phyloP scores from a whole-genome alignment of 768 basidiomycete species.

The Leccinum arenicola region DNA sequence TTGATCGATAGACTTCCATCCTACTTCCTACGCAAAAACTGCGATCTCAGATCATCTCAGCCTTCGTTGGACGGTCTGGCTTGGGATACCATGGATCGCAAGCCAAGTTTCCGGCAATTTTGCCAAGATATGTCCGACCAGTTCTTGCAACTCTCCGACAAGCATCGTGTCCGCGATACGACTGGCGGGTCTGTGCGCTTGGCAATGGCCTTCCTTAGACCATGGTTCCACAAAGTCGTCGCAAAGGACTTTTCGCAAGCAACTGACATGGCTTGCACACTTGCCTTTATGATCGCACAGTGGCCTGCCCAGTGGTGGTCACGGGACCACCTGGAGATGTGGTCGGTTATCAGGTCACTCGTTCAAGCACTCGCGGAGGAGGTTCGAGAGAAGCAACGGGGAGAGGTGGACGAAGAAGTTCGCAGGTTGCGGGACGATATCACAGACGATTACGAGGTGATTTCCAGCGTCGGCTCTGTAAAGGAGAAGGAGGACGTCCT shows the following conservation, averaged over 20 bases:
- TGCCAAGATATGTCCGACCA: conserved; percentile 65
- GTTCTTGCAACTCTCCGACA: conserved; percentile 54
- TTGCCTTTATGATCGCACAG: conserved; percentile 51
- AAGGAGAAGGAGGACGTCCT: conserved; percentile 14
- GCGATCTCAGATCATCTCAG: conserved; percentile 28
- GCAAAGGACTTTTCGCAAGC: conserved; percentile 38
- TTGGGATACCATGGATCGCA: conserved; percentile 60
- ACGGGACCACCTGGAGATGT: conserved; percentile 60
- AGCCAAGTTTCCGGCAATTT: conserved; percentile 64
- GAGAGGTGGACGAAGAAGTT: conserved; percentile 44
- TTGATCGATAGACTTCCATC: conserved; percentile 68
- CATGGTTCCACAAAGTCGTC: conserved; percentile 62
- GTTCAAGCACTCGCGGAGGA: conserved; percentile 64
- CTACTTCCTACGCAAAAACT: conserved; percentile 52
- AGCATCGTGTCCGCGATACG: conserved; percentile 60
- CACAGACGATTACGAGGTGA: conserved; percentile 39
- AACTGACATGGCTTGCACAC: conserved; percentile 36
- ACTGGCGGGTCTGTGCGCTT: conserved; percentile 67
- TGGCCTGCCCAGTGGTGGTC: conserved; percentile 74
- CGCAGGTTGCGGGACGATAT: conserved; percentile 48
- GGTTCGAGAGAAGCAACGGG: conserved; percentile 48
- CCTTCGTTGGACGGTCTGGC: conserved; percentile 37
- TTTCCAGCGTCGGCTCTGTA: conserved; percentile 20
- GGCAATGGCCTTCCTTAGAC: conserved; percentile 62
- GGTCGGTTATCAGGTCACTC: conserved; percentile 55